These are phyloP conservation scores for Coffea canephora DNA, from an alignment of 257 asterid species.

Conservation along the genomic window DNA sequence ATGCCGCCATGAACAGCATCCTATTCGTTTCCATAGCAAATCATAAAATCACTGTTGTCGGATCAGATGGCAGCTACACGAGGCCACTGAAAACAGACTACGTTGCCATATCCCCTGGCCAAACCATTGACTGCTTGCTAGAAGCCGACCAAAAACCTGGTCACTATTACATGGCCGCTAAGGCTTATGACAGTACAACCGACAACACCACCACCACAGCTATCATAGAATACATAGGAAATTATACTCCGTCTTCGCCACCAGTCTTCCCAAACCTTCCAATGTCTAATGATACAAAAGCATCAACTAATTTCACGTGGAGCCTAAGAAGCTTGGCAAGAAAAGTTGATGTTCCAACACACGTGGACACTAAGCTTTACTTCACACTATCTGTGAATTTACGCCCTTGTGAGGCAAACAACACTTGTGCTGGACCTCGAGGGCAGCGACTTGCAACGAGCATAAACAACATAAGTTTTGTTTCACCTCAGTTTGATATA, in stretches of 20 bases:
- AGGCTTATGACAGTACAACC: constrained; percentile 13
- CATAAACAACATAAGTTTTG: constrained; percentile 13
- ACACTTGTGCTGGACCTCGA: constrained; percentile 13
- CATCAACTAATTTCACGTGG: neutral
- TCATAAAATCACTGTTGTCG: constrained; percentile 23
- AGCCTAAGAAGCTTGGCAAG: constrained; percentile 28
- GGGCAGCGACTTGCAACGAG: constrained; percentile 13
- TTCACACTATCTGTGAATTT: constrained; percentile 14
- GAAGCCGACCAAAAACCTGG: constrained; percentile 14
- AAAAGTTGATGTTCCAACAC: constrained; percentile 18
- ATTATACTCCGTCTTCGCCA: neutral
- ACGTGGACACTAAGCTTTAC: constrained; percentile 29
- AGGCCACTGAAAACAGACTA: constrained; percentile 13
- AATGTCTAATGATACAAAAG: neutral
- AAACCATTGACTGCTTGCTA: constrained; percentile 24
- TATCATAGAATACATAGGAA: constrained; percentile 11
- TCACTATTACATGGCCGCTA: constrained; percentile 25
- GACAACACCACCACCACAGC: constrained; percentile 25
- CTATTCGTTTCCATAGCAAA: constrained; percentile 19
- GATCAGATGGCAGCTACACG: constrained; percentile 23
- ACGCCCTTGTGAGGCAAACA: constrained; percentile 9
- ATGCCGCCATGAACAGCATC: constrained; percentile 14
- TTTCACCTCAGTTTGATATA: constrained; percentile 32
- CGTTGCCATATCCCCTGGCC: constrained; percentile 25
- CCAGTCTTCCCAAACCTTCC: constrained; percentile 26